Conservation (phyloP, 805 yeast species). For the Yamadazyma olivae region DNA sequence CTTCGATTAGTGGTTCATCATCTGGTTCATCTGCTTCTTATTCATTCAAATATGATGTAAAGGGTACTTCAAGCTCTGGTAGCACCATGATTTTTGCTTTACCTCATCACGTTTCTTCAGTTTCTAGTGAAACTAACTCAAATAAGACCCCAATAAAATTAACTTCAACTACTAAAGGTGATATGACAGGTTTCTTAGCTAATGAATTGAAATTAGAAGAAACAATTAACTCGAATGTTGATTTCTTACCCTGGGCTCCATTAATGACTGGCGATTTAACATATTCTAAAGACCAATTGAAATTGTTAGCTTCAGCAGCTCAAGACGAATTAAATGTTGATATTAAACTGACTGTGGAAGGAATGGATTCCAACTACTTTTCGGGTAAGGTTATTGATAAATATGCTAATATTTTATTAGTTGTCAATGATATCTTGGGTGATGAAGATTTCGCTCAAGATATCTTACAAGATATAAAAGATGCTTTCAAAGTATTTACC, state of each 20-base stretch:
- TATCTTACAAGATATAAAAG: slow-evolving; percentile 34
- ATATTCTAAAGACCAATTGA: slow-evolving; percentile 44
- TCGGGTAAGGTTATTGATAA: slow-evolving; percentile 56
- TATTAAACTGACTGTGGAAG: slow-evolving; percentile 37
- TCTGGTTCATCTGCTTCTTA: slow-evolving; percentile 47
- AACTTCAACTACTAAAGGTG: slow-evolving; percentile 50
- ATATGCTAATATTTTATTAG: slow-evolving; percentile 54
- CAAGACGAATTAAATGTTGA: slow-evolving; percentile 46
- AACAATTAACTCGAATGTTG: slow-evolving; percentile 34
- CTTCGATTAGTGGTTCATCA: slow-evolving; percentile 45
- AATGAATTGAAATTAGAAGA: slow-evolving; percentile 35
- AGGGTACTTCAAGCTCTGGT: slow-evolving; percentile 48
- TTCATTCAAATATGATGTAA: slow-evolving; percentile 44
- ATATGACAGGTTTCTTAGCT: slow-evolving; percentile 45
- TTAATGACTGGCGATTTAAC: slow-evolving; percentile 24
- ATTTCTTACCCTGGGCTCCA: slow-evolving; percentile 46
- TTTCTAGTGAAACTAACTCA: slow-evolving; percentile 23
- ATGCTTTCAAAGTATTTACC: slow-evolving; percentile 41
- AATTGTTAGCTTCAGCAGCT: slow-evolving; percentile 43
- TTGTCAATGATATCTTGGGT: slow-evolving; percentile 45
- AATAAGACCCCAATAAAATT: slow-evolving; percentile 40
- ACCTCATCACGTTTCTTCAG: slow-evolving; percentile 49
- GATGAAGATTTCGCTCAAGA: slow-evolving; percentile 37
- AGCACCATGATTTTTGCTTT: slow-evolving; percentile 48
- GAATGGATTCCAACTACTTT: slow-evolving; percentile 43